Base-by-base conservation (phyloP, 148 eudicot genomes). In the Hydrangea macrophylla region DNA sequence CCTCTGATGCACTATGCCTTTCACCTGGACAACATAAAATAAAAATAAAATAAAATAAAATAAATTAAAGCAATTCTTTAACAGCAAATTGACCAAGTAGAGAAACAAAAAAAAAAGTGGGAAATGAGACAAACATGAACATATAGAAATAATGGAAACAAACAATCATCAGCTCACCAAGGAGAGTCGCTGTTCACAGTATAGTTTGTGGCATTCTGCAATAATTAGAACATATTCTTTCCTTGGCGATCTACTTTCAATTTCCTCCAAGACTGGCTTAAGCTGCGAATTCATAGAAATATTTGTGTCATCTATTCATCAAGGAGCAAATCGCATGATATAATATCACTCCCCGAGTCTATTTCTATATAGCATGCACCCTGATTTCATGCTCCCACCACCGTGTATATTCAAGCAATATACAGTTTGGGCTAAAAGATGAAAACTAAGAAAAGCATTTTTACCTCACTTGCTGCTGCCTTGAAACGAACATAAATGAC, bases 401-500 rank as follows among this genome's bases (percentile, higher is more conserved):
- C n/a, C n/a, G n/a, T n/a, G n/a, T 48, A 48, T 48, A 15, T 3
- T 22, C 53, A 48, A 20, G n/a, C n/a, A n/a, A 1, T 5, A 48
- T 48, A 56, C 28, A 65, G 62, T 24, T 24, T 31, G 59, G 22
- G 50, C 32, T 32, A 56, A 44, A 57, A 65, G 62, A 71, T 58
- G 27, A 62, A 65, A 15, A 58, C 32, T n/a, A 45, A 60, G 26
- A 50, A 25, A 45, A 32, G 12, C 23, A 26, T 26, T 37, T 63
- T 70, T 81, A 91, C 99, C 97, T 94, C 99, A 81, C 90, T 91
- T 64, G 99, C 93, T 75, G 99, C 99, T 58, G 97, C 97, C 81
- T 89, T 90, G 75, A 90, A 94, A 57, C 97, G 92, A 36, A 94
- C 99, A 83, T 94, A 94, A 31, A 94, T 86, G 62, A 87, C 77